These are phyloP conservation scores for Stachybotrys echinatus DNA, from an alignment of 2,329 filamentous ascomycete genomes.

Conservation along the genomic window DNA sequence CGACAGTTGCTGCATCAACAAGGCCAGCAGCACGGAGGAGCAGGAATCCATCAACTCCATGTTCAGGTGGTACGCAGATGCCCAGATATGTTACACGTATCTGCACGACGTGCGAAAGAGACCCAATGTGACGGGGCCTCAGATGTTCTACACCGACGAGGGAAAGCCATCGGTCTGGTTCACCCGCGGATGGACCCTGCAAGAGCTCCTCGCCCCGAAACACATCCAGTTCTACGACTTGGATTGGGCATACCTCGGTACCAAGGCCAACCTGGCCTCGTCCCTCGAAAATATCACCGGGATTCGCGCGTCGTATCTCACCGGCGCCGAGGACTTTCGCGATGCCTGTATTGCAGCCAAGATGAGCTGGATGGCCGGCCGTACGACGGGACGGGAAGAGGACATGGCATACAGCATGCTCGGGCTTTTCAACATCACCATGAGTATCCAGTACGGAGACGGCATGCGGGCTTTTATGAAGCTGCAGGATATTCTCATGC, in stretches of 20 bases:
- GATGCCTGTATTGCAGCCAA: constrained; percentile 10
- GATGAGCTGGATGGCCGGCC: constrained; percentile 25
- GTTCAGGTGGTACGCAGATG: constrained; percentile 24
- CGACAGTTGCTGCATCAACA: constrained; percentile 30
- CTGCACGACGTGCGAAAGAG: constrained; percentile 15
- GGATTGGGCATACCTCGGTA: constrained; percentile 16
- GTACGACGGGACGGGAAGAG: constrained; percentile 16
- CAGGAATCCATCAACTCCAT: constrained; percentile 21
- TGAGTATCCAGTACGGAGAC: constrained; percentile 26
- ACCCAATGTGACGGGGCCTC: no score
- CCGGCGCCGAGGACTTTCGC: background rate
- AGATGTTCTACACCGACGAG: no score
- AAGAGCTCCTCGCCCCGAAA: constrained; percentile 16
- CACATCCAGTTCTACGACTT: constrained; percentile 15
- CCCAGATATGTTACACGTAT: constrained; percentile 25
- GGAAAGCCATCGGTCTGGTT: constrained; percentile 5
- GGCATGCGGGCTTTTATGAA: constrained; percentile 19
- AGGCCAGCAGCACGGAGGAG: constrained; percentile 22
- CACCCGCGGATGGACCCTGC: no score
- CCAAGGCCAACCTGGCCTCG: constrained; percentile 7
- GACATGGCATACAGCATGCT: constrained; percentile 26
- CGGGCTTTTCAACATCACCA: constrained; percentile 23
- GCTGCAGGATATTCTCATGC: constrained; percentile 23
- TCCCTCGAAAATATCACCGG: constrained; percentile 19
- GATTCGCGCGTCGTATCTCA: constrained; percentile 10